Base-by-base conservation (phyloP, 140 eudicot genomes). In the Oenanthe javanica region DNA sequence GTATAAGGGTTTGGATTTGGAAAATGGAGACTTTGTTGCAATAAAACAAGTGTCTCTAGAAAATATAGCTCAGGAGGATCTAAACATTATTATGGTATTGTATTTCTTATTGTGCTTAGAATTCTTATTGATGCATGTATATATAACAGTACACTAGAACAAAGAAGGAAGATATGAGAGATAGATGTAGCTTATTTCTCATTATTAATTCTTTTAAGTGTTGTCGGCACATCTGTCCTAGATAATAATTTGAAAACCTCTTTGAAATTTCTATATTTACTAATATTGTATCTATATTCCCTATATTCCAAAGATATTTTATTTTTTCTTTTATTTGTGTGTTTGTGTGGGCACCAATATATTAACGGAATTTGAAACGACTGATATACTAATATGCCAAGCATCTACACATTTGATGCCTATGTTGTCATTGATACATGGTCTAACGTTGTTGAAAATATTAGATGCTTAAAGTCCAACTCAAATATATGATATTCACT, bases 11-110 rank as follows among this genome's bases (percentile, higher is more conserved):
- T 86, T 94, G 94, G 97, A 92, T 82, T 89, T 94, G 92, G 94
- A 92, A 86, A 94, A 94, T 84, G 98, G 97, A 81, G 94, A 92
- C 81, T 96, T 91, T 77, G 99, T 96, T 78, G 99, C 99, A 79
- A 93, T 96, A 67, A 90, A 96, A 81, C 96, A 96, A 83, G 99
- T 96, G 64, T 89, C 98, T 72, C 86, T 93, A 85, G 93, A 96
- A 89, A 96, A 96, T 81, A 96, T 89, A 70, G 92, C 89, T 70
- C 97, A 96, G 84, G 97, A 93, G 89, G 96, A 91, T 85, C 97
- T 96, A 52, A 91, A 96, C 84, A 85, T 86, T 74, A 93, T 96
- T 66, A 96, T 96, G 99, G 99, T 93, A 84, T 82, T 69, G 69
- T 79, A 78, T 52, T 71, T 43, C 57, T 42, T 23, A 76, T 77